These are phyloP conservation scores for Liriodendron chinense DNA, from an alignment of 164 flowering plant species.

Conservation along the genomic window DNA sequence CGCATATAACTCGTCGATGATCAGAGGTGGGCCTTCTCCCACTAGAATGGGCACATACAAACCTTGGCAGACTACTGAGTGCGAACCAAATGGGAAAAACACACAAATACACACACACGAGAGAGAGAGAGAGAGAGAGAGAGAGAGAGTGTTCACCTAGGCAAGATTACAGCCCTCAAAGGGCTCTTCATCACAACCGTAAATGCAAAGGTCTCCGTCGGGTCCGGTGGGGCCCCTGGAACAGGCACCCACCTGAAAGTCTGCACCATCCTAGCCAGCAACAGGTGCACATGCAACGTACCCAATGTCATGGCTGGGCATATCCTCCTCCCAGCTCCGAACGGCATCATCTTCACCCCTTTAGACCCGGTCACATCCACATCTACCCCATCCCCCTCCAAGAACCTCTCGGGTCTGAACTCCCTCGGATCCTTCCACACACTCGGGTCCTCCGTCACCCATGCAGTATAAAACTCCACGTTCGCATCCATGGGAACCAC, in stretches of 20 bases:
- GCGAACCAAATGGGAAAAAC: too few species aligned
- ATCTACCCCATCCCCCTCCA: slow-evolving; percentile 61
- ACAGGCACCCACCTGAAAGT: slow-evolving; percentile 69
- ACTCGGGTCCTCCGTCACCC: slow-evolving; percentile 71
- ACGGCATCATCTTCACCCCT: slow-evolving; percentile 78
- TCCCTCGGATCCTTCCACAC: slow-evolving; percentile 65
- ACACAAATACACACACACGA: too few species aligned
- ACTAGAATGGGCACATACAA: too few species aligned
- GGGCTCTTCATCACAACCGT: slow-evolving; percentile 92
- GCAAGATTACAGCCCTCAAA: slow-evolving; percentile 66
- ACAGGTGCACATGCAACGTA: slow-evolving; percentile 53
- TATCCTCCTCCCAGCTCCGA: slow-evolving; percentile 84
- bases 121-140: background rate
- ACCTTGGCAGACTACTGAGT: too few species aligned
- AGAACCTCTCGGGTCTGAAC: slow-evolving; percentile 85
- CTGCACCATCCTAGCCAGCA: slow-evolving; percentile 84
- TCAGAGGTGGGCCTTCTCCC: too few species aligned
- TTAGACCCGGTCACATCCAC: slow-evolving; percentile 76
- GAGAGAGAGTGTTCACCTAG: slow-evolving; percentile 30
- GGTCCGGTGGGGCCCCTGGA: slow-evolving; percentile 62
- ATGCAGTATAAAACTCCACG: slow-evolving; percentile 82
- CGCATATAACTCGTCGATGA: too few species aligned
- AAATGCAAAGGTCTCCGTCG: slow-evolving; percentile 81
- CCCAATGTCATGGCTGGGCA: slow-evolving; percentile 82
- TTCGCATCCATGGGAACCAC: slow-evolving; percentile 52